Evolutionary conservation across 2,329 filamentous ascomycete genomes (phyloP).

Genomic region (Botrytis tulipae): DNA sequence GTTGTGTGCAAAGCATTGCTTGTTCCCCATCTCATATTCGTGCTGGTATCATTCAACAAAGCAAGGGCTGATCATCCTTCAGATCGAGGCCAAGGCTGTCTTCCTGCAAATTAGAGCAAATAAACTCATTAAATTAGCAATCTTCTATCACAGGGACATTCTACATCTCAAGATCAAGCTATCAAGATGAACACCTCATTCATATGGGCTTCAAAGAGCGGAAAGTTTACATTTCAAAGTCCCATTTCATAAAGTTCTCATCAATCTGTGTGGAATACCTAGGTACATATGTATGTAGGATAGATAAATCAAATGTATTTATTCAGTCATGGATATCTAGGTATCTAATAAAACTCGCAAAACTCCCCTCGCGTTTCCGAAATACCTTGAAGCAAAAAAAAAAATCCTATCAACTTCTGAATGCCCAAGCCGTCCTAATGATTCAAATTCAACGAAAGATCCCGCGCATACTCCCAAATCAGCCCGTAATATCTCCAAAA

Average conservation of each 20-base stretch:
- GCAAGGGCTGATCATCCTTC: not conserved
- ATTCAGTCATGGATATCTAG: not conserved
- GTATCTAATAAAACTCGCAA: not conserved
- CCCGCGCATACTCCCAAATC: not conserved
- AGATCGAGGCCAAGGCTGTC: not conserved
- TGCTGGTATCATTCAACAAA: not conserved
- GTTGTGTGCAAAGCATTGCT: no score
- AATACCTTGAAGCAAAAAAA: not conserved
- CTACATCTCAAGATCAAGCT: not conserved
- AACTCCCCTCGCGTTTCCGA: no score
- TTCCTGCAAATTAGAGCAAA: no score
- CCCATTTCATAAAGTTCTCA: rapidly evolving
- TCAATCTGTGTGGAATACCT: not conserved
- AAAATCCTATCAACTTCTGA: not conserved
- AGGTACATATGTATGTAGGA: no score
- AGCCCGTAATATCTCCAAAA: not conserved
- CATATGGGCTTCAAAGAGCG: not conserved
- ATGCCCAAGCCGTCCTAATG: not conserved
- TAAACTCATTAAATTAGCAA: no score
- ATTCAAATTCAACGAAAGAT: not conserved
- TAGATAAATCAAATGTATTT: not conserved
- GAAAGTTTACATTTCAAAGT: not conserved
- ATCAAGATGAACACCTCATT: not conserved
- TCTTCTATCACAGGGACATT: not conserved
- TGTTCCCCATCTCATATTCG: no score